Conservation (phyloP, 495 filamentous ascomycete genomes). For the Mytilinidion resinicola region DNA sequence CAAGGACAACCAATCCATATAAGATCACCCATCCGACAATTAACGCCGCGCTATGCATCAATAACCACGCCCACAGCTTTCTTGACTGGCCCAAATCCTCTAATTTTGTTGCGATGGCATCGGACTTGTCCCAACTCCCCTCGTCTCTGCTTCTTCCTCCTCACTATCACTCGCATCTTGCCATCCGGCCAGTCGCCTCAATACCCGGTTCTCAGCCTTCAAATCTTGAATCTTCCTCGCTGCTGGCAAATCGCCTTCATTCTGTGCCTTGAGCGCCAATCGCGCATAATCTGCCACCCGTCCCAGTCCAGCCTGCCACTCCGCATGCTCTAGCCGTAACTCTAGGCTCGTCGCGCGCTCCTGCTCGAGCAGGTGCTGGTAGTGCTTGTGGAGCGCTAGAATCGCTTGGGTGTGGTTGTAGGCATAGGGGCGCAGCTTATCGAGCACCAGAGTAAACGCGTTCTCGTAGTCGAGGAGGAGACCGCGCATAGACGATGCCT, state of each 20-base stretch:
- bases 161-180: constrained; percentile 18
- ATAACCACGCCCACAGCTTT: no score
- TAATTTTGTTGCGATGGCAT: not conserved
- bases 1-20: no score
- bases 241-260: constrained; percentile 23
- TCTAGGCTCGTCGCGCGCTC: constrained; percentile 53
- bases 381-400: constrained; percentile 52
- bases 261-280: constrained; percentile 23
- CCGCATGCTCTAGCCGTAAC: constrained; percentile 55
- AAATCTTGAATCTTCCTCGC: constrained; percentile 24
- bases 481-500: constrained; percentile 47
- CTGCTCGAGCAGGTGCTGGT: constrained; percentile 51
- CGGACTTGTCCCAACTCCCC: not conserved
- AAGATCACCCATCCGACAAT: no score
- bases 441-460: constrained; percentile 50
- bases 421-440: constrained; percentile 57
- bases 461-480: constrained; percentile 55
- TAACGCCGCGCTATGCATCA: no score
- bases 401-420: constrained; percentile 56
- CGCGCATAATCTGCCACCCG: constrained; percentile 27
- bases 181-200: constrained; percentile 34
- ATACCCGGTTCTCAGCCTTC: constrained; percentile 35
- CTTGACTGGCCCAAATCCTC: no score
- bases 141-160: constrained; percentile 21
- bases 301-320: constrained; percentile 51